These are phyloP conservation scores for Stachybotrys echinatus DNA, from an alignment of 2,329 filamentous ascomycete species.

Conservation along the genomic window DNA sequence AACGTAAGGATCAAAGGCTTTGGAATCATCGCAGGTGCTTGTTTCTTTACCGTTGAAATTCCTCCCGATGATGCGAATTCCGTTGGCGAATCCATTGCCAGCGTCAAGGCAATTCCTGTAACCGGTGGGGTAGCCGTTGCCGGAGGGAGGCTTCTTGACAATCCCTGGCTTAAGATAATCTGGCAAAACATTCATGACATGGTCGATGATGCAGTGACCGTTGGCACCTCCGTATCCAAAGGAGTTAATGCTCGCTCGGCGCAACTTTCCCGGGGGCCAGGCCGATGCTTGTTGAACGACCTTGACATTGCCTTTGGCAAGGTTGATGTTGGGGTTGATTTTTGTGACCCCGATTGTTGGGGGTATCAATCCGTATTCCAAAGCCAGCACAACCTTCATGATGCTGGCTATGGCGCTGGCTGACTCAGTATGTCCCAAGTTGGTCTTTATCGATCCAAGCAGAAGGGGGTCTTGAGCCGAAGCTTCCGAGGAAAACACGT, in stretches of 20 bases:
- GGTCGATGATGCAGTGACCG: background rate
- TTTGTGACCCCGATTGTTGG: background rate
- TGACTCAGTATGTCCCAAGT: background rate
- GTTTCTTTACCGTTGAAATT: no score
- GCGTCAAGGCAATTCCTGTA: background rate
- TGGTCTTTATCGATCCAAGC: background rate
- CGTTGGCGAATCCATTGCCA: background rate
- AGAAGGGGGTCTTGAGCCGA: background rate
- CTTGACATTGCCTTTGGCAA: background rate
- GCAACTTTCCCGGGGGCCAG: background rate
- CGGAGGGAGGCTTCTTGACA: background rate
- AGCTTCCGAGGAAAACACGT: background rate
- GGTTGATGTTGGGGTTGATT: background rate
- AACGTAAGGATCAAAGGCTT: no score
- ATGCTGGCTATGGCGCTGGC: background rate
- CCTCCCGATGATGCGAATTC: no score
- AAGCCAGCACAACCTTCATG: background rate
- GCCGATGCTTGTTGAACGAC: background rate
- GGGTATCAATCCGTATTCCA: background rate
- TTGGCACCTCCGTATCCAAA: background rate
- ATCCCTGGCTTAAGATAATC: background rate
- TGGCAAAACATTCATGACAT: background rate
- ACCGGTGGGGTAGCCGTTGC: background rate
- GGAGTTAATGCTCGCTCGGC: background rate
- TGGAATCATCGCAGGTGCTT: no score